Conservation (phyloP, 2,329 filamentous ascomycete species). For the Pseudopyricularia cyperi region DNA sequence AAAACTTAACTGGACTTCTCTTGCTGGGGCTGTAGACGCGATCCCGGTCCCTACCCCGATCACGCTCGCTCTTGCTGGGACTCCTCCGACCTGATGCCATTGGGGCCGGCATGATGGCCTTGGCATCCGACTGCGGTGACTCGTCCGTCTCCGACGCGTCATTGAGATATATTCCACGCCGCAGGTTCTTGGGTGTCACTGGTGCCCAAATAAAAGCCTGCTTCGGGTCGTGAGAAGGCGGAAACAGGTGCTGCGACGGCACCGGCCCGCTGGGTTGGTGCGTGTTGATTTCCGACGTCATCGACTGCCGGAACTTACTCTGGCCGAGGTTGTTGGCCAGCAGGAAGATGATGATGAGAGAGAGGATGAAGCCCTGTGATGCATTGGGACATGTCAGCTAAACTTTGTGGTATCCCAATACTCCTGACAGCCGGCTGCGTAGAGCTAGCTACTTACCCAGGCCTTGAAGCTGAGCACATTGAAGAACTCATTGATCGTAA, state of each 20-base stretch:
- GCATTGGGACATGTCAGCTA: slow-evolving; percentile 5
- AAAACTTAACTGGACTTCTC: slow-evolving; percentile 2
- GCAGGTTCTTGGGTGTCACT: slow-evolving; percentile 32
- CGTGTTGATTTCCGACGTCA: slow-evolving; percentile 1
- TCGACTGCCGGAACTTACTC: slow-evolving; percentile 19
- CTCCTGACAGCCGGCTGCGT: no score
- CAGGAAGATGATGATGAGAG: slow-evolving; percentile 32
- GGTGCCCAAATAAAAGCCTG: slow-evolving; percentile 37
- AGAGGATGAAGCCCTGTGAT: slow-evolving; percentile 36
- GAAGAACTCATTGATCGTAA: slow-evolving; percentile 88
- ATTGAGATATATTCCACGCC: slow-evolving; percentile 26
- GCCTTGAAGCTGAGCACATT: slow-evolving; percentile 80
- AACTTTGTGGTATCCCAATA: neutral
- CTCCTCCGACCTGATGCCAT: slow-evolving; percentile 33
- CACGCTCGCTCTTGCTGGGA: slow-evolving; percentile 35
- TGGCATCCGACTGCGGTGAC: slow-evolving; percentile 26
- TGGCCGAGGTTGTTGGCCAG: slow-evolving; percentile 38
- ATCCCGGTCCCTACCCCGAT: slow-evolving; percentile 33
- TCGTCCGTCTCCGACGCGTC: slow-evolving; percentile 39
- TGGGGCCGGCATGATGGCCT: slow-evolving; percentile 25
- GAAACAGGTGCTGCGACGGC: slow-evolving; percentile 9
- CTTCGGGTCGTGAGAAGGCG: slow-evolving; percentile 13
- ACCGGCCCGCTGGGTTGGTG: slow-evolving; percentile 5
- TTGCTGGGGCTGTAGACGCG: slow-evolving; percentile 23
- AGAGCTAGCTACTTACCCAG: slow-evolving; percentile 27